A percentile compares a stretch with the other conserved stretches of the same genome.
Evolutionary conservation across 306 rosid genomes (phyloP).

Genomic region (Malus domestica): DNA sequence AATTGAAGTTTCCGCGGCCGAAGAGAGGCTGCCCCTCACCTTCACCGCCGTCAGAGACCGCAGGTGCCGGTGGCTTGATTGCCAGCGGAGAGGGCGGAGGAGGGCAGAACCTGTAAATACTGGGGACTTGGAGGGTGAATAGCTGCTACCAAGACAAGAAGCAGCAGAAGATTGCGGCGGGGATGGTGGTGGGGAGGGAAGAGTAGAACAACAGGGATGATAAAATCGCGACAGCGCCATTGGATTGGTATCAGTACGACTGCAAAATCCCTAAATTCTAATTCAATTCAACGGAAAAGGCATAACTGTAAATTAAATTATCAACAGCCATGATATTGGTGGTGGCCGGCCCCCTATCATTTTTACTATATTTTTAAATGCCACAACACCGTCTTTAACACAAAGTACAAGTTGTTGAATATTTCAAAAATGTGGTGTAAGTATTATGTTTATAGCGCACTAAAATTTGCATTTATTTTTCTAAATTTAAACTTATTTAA

Average conservation of each 20-base stretch:
- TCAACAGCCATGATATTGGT: too few species aligned
- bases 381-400: too few species aligned
- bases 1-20: conserved; percentile 15
- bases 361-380: too few species aligned
- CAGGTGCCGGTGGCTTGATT: conserved; percentile 9
- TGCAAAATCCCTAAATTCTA: neutral
- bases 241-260: neutral
- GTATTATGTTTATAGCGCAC: too few species aligned
- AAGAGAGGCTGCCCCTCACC: conserved; percentile 24
- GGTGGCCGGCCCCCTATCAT: too few species aligned
- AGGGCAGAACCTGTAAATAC: conserved; percentile 6
- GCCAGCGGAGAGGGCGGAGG: conserved; percentile 19
- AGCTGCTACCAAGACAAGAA: neutral
- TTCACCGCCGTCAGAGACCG: neutral
- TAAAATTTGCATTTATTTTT: too few species aligned
- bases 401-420: too few species aligned
- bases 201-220: neutral
- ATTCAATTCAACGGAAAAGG: neutral
- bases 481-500: too few species aligned
- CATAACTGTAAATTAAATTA: too few species aligned
- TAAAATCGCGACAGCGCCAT: neutral
- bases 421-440: too few species aligned
- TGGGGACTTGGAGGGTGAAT: conserved; percentile 11
- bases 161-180: neutral
- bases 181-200: neutral